A percentile compares a stretch with the other conserved stretches of the same genome.
These are phyloP conservation scores for Immersiella caudata DNA, from an alignment of 495 filamentous ascomycete species.

Conservation along the genomic window DNA sequence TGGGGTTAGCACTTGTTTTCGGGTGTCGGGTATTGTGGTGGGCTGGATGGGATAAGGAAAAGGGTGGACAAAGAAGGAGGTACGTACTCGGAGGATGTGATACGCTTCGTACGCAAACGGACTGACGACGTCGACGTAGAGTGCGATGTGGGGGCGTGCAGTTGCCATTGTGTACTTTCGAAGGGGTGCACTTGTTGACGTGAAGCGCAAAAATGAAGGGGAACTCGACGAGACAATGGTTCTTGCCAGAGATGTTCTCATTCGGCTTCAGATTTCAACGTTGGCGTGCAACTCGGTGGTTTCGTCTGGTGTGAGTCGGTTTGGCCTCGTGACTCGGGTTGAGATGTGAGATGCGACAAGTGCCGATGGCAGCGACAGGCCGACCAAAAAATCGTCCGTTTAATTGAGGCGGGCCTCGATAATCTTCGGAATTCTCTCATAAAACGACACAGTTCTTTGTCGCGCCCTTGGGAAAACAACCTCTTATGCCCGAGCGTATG, in stretches of 20 bases:
- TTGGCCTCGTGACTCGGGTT: neutral
- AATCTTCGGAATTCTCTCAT: neutral
- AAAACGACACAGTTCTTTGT: neutral
- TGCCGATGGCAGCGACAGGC: neutral
- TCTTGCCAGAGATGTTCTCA: neutral
- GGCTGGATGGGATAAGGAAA: neutral
- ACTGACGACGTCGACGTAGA: conserved; percentile 70
- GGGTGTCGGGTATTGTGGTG: neutral
- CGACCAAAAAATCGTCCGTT: neutral
- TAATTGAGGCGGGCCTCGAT: neutral
- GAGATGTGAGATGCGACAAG: neutral
- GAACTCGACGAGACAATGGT: neutral
- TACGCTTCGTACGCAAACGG: conserved; percentile 74
- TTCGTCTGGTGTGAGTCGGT: neutral
- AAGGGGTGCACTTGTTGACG: neutral
- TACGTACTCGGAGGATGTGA: conserved; percentile 61
- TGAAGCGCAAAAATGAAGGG: neutral
- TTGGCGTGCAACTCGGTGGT: neutral
- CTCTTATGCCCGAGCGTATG: neutral
- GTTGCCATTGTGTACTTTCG: conserved; percentile 34
- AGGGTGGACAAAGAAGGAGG: too few relatives aligned
- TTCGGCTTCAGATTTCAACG: neutral
- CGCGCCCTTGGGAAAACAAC: conserved; percentile 10
- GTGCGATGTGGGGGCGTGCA: conserved; percentile 60
- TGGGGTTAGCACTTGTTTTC: neutral